phyloP scores from a whole-genome alignment of 2,329 filamentous ascomycete genomes.

The Chaetomium olivaceum region DNA sequence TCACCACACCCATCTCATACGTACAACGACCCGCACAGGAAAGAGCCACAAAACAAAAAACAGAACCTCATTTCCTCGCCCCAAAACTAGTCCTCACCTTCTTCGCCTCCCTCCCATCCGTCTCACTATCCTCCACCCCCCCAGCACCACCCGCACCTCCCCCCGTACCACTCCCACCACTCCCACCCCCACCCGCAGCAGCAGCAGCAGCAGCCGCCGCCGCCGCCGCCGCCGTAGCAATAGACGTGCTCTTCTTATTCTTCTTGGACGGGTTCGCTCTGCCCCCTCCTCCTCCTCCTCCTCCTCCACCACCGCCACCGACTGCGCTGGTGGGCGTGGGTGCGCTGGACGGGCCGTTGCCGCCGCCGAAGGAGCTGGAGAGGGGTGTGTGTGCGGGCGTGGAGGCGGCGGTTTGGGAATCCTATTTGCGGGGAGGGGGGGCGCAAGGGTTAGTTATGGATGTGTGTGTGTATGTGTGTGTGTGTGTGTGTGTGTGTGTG shows the following conservation, averaged over 20 bases:
- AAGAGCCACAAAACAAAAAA: no score
- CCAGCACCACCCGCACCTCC: no score
- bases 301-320: slow-evolving; percentile 36
- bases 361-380: slow-evolving; percentile 55
- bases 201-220: slow-evolving; percentile 30
- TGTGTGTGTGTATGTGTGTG: no score
- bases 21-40: background rate
- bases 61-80: slow-evolving; percentile 47
- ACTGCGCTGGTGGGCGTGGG: slow-evolving; percentile 58
- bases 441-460: background rate
- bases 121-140: slow-evolving; percentile 54
- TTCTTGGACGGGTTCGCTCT: slow-evolving; percentile 48
- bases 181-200: slow-evolving; percentile 34
- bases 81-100: slow-evolving; percentile 62
- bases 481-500: no score
- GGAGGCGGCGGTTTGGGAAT: slow-evolving; percentile 48
- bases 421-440: slow-evolving; percentile 35
- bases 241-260: slow-evolving; percentile 51
- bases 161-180: no score
- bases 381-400: slow-evolving; percentile 57
- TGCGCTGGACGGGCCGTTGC: slow-evolving; percentile 50
- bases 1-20: background rate
- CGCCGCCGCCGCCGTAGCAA: slow-evolving; percentile 26
- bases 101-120: slow-evolving; percentile 53
- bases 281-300: slow-evolving; percentile 10